Evolutionary conservation across 805 yeast genomes (phyloP).

Genomic region (Hanseniaspora thailandica): DNA sequence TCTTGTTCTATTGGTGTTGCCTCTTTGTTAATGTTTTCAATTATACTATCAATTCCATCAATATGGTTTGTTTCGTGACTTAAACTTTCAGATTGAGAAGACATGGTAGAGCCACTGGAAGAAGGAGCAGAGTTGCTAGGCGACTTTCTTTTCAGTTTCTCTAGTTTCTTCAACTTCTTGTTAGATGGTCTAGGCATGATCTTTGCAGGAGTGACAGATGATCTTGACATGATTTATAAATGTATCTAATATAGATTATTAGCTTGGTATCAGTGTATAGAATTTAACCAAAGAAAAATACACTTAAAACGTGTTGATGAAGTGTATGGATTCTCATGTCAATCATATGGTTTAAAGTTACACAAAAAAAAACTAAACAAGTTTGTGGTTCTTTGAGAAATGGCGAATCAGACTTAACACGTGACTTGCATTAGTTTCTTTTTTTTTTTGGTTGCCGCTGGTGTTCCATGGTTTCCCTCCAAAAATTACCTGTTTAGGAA

Average conservation of each 20-base stretch:
- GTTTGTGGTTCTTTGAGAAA: background rate
- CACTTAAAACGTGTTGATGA: background rate
- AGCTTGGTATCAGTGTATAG: background rate
- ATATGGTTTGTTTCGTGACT: too few relatives aligned
- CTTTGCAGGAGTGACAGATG: background rate
- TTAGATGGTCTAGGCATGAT: slow-evolving; percentile 2
- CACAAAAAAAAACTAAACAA: background rate
- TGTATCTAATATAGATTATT: background rate
- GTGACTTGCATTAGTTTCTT: background rate
- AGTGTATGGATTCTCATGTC: too few relatives aligned
- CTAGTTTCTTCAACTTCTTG: slow-evolving; percentile 4
- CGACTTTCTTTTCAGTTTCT: background rate
- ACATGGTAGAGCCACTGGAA: background rate
- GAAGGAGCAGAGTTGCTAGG: background rate
- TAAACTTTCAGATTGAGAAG: background rate
- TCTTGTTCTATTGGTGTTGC: background rate
- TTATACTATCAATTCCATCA: background rate
- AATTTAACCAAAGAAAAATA: too few relatives aligned
- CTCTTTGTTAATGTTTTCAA: too few relatives aligned
- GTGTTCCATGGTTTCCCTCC: background rate
- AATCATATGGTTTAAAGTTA: background rate
- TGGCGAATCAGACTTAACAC: background rate
- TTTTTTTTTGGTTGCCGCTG: too few relatives aligned
- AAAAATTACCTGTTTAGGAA: background rate
- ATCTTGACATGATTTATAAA: background rate